A percentile compares a stretch with the other conserved stretches of the same genome.
Conservation (phyloP, 2,329 filamentous ascomycete species). For the Fonsecaea multimorphosa region DNA sequence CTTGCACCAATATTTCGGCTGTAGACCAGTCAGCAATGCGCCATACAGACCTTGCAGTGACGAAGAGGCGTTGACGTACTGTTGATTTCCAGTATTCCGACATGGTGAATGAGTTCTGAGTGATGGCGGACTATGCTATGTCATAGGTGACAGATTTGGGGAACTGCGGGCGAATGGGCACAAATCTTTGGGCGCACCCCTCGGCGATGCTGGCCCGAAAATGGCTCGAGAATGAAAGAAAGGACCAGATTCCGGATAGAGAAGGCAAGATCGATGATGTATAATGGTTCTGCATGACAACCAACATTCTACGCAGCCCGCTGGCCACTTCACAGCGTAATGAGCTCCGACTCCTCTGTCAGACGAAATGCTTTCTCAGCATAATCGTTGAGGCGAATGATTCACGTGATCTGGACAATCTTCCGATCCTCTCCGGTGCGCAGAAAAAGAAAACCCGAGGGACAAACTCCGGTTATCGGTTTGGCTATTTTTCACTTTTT, state of each 20-base stretch:
- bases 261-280: not conserved
- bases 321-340: not conserved
- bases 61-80: conserved; percentile 46
- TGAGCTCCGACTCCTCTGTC: not conserved
- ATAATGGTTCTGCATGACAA: not conserved
- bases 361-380: conserved; percentile 2
- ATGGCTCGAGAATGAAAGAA: conserved; percentile 5
- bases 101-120: conserved; percentile 60
- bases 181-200: not conserved
- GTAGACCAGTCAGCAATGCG: conserved; percentile 37
- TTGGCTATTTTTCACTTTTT: conserved; percentile 6
- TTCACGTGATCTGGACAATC: not conserved
- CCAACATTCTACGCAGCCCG: not conserved
- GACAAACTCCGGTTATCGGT: conserved; percentile 5
- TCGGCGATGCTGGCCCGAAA: conserved; percentile 15
- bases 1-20: conserved; percentile 97
- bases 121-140: conserved; percentile 27
- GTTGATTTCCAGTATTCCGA: conserved; percentile 99
- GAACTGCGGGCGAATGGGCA: conserved; percentile 25
- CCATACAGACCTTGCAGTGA: not conserved
- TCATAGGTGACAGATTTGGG: conserved; percentile 24
- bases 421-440: conserved; percentile 12
- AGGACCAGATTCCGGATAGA: not conserved
- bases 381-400: not conserved
- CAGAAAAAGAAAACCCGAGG: conserved; percentile 6